phyloP scores from a whole-genome alignment of 257 asterid genomes.

The Solanum raphanifolium region DNA sequence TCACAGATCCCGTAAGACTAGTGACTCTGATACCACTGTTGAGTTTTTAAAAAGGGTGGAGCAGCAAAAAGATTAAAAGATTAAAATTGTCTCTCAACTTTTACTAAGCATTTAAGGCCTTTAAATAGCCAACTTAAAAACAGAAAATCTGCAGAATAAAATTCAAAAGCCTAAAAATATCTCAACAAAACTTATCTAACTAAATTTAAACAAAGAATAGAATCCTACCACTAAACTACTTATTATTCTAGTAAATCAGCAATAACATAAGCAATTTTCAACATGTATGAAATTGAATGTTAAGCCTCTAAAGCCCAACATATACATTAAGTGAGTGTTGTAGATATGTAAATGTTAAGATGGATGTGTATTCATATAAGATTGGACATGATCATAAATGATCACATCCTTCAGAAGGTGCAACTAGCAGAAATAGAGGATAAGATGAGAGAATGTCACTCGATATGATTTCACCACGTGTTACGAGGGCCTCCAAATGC shows the following conservation, averaged over 20 bases:
- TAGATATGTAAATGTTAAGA: not conserved
- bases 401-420: no score
- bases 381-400: not conserved
- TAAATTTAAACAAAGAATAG: not conserved
- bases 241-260: not conserved
- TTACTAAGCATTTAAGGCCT: not conserved
- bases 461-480: not conserved
- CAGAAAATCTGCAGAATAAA: not conserved
- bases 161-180: not conserved
- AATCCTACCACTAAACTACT: not conserved
- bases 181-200: not conserved
- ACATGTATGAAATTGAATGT: not conserved
- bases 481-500: not conserved
- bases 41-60: not conserved
- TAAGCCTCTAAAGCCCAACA: not conserved
- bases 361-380: not conserved
- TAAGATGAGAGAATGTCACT: not conserved
- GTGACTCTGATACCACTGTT: not conserved
- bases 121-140: not conserved
- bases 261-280: not conserved
- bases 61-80: not conserved
- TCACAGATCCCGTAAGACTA: not conserved
- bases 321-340: not conserved
- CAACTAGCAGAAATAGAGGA: not conserved
- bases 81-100: not conserved